Base-by-base conservation (phyloP, 2,329 filamentous ascomycete genomes). In the Aspergillus tamarii region DNA sequence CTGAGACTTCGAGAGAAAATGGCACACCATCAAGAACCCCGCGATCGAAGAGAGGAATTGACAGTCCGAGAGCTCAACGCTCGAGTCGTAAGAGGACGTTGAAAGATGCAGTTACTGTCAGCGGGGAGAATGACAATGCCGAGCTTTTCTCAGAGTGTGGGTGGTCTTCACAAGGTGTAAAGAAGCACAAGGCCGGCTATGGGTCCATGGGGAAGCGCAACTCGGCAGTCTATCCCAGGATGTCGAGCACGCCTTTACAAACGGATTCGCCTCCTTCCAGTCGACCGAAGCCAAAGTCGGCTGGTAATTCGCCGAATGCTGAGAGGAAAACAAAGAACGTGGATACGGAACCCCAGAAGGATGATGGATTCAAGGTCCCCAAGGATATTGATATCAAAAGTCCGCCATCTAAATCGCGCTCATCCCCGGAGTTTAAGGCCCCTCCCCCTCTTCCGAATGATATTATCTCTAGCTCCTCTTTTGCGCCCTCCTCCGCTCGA, bases 381-480 rank as follows among this genome's bases (percentile, higher is more conserved):
- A 67, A 65, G 36, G 69, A 74, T 19, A 65, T 73, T 57, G 59
- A 74, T 11, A 45, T 62, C 26, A 30, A 60, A 4, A 70, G 65
- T 45, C 65, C 65, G 28, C 48, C 54, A 16, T 57, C 59, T n/a
- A 67, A 68, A 46, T 23, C 59, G 52, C 61, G 50, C 23, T 21
- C 53, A 7, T 41, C 32, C 1, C 59, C 68, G 2, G 56, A 63
- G 45, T 76, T 77, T 55, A 77, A 72, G 64, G 48, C 71, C 8
- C 73, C 75, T 8, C 66, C 66, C 2, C 48, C 59, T 7, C 61
- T 74, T 19, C 70, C 72, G 6, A 63, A 61, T 16, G 70, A 71
- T 53, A 66, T 61, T 10, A 66, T 67, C 19, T 70, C 73, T 10
- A 73, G 67, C 60, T 74, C 75, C 11, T 77, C 77, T 4, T 55